A percentile compares a stretch with the other conserved stretches of the same genome.
Conservation (phyloP, 192 early-diverging fungal genomes). For the Podila clonocystis region DNA sequence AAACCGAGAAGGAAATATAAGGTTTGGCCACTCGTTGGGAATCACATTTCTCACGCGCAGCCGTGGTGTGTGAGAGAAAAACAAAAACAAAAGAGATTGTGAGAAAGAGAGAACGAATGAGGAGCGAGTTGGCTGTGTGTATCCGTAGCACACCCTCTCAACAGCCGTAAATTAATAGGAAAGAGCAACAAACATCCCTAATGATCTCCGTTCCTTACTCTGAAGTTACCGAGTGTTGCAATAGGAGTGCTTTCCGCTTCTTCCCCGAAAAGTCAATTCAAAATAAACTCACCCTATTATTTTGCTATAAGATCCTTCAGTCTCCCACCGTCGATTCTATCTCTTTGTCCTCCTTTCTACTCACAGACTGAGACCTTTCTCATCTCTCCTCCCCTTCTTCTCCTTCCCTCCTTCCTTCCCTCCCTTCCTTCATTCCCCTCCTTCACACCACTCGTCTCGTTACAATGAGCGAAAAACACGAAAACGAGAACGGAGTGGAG, state of each 20-base stretch:
- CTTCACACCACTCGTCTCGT: slow-evolving; percentile 4
- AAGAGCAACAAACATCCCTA: not conserved
- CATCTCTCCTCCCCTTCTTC: not conserved
- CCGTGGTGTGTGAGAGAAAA: not conserved
- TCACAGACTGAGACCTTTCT: slow-evolving; percentile 13
- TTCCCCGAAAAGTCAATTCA: no score
- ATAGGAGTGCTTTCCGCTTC: not conserved
- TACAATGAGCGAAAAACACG: slow-evolving; percentile 12
- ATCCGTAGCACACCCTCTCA: not conserved
- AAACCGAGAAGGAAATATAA: slow-evolving; percentile 8
- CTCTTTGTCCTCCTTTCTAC: slow-evolving; percentile 11
- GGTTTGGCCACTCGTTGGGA: slow-evolving; percentile 10
- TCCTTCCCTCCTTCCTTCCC: not conserved
- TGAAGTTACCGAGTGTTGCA: slow-evolving; percentile 8
- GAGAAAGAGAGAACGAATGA: slow-evolving; percentile 6
- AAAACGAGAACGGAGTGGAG: slow-evolving; percentile 5
- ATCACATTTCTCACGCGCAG: slow-evolving; percentile 11
- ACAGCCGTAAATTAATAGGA: not conserved
- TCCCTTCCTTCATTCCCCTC: not conserved
- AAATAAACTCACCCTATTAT: not conserved
- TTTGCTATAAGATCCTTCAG: slow-evolving; percentile 10
- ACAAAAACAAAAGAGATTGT: slow-evolving; percentile 12
- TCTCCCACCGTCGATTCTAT: slow-evolving; percentile 2
- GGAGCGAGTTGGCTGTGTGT: slow-evolving; percentile 3
- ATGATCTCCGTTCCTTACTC: not conserved